Evolutionary conservation across 805 yeast genomes (phyloP).

Genomic region (Saccharomycopsis fodiens): DNA sequence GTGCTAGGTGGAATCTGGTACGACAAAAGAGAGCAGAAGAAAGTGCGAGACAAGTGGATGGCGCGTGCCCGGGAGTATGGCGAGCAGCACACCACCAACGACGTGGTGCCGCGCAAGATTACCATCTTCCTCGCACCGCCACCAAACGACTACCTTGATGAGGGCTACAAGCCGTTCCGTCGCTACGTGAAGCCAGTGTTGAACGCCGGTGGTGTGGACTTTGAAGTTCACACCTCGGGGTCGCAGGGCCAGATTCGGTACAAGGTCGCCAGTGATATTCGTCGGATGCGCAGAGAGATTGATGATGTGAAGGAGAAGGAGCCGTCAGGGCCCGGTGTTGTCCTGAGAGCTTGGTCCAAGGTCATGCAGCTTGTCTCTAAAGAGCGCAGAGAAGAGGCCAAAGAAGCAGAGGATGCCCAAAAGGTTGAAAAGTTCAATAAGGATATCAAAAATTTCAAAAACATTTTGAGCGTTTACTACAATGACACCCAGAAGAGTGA

Average conservation of each 20-base stretch:
- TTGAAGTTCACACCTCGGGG: constrained; percentile 69
- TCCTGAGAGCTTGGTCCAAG: constrained; percentile 5
- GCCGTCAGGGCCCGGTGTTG: background rate
- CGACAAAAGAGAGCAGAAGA: constrained; percentile 68
- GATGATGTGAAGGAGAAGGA: constrained; percentile 23
- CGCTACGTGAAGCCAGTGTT: constrained; percentile 61
- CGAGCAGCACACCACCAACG: constrained; percentile 37
- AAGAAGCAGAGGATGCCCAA: constrained; percentile 22
- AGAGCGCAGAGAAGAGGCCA: constrained; percentile 13
- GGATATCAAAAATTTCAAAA: constrained; percentile 33
- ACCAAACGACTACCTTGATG: constrained; percentile 85
- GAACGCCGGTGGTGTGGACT: constrained; percentile 53
- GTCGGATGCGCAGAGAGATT: constrained; percentile 53
- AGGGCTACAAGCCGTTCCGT: constrained; percentile 50
- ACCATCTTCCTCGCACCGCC: constrained; percentile 93
- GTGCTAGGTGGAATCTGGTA: constrained; percentile 71
- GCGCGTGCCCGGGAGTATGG: constrained; percentile 49
- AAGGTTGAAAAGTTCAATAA: constrained; percentile 26
- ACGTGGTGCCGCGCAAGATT: constrained; percentile 62
- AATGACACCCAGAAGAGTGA: constrained; percentile 23
- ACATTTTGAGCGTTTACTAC: constrained; percentile 54
- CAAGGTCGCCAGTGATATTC: constrained; percentile 72
- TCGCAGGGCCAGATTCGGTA: constrained; percentile 87
- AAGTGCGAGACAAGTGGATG: constrained; percentile 59
- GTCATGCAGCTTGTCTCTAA: constrained; percentile 6